phyloP scores from a whole-genome alignment of 495 filamentous ascomycete genomes.

The Penicillium mononematosum region DNA sequence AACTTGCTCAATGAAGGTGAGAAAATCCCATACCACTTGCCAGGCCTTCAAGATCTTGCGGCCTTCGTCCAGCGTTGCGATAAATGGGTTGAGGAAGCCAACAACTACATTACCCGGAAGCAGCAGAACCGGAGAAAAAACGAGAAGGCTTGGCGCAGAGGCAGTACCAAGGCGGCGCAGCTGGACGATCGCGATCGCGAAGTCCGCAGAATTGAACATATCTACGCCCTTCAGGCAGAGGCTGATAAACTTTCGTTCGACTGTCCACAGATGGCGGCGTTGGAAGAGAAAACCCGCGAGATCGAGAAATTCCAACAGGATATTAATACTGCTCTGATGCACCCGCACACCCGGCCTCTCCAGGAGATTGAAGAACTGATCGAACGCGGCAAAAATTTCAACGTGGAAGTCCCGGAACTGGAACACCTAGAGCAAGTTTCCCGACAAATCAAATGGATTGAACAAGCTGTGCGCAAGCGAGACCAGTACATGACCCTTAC shows the following conservation, averaged over 20 bases:
- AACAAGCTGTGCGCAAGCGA: conserved; percentile 66
- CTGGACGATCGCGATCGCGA: conserved; percentile 87
- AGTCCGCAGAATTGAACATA: conserved; percentile 85
- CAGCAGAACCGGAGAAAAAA: conserved; percentile 98
- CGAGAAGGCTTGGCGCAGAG: conserved; percentile 85
- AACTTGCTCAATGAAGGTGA: conserved; percentile 90
- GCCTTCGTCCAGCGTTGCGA: conserved; percentile 92
- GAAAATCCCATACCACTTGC: conserved; percentile 90
- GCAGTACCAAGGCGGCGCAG: conserved; percentile 73
- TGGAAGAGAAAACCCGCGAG: conserved; percentile 83
- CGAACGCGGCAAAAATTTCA: conserved; percentile 82
- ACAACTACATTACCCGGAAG: conserved; percentile 95
- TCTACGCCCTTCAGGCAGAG: conserved; percentile 76
- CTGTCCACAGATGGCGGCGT: conserved; percentile 83
- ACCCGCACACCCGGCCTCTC: conserved; percentile 57
- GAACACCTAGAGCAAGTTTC: conserved; percentile 77
- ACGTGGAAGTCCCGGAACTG: conserved; percentile 92
- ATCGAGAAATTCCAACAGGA: conserved; percentile 85
- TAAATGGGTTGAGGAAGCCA: conserved; percentile 97
- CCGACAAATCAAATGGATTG: conserved; percentile 85
- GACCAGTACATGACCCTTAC: conserved; percentile 63
- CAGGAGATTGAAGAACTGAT: conserved; percentile 85
- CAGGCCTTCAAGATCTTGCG: conserved; percentile 77
- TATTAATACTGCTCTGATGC: conserved; percentile 65
- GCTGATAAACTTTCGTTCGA: conserved; percentile 92